A percentile compares a stretch with the other conserved stretches of the same genome.
These are phyloP conservation scores for Olyra latifolia DNA, from an alignment of 176 grass and related monocot genomes.

Conservation along the genomic window DNA sequence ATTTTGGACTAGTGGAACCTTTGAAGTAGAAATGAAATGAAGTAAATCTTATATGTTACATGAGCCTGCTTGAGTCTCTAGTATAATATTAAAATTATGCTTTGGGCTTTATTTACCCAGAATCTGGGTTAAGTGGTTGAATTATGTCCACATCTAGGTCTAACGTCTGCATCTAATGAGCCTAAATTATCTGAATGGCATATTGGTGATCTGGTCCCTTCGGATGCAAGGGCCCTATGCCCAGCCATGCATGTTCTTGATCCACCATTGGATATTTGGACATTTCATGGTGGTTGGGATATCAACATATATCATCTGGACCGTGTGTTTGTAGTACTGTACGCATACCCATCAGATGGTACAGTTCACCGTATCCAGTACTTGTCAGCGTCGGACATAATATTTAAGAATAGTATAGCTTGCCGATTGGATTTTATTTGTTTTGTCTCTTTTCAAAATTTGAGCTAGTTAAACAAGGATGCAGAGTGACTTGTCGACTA, in stretches of 20 bases:
- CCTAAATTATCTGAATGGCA: conserved; percentile 2
- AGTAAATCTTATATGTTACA: conserved; percentile 10
- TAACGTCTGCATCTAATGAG: not conserved
- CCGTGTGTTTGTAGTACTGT: conserved; percentile 6
- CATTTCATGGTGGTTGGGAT: conserved; percentile 24
- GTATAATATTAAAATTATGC: not conserved
- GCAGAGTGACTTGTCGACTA: not conserved
- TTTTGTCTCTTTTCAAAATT: not conserved
- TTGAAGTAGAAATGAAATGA: conserved; percentile 39
- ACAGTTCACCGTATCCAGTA: conserved; percentile 21
- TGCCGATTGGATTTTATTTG: not conserved
- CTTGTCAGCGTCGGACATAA: conserved; percentile 1
- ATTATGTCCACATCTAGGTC: conserved; percentile 13
- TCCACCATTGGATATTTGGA: not conserved
- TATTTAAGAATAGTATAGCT: not conserved
- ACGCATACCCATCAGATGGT: conserved; percentile 14
- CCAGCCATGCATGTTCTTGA: conserved; percentile 20
- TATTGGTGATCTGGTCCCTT: conserved; percentile 18
- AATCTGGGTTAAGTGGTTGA: not conserved
- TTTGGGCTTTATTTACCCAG: not conserved
- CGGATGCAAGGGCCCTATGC: not conserved
- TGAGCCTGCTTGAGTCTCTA: conserved; percentile 1
- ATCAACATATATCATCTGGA: conserved; percentile 11
- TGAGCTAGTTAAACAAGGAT: not conserved
- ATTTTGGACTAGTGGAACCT: conserved; percentile 25